phyloP scores from a whole-genome alignment of 2,329 filamentous ascomycete genomes.

The Rhinocladiella mackenziei region DNA sequence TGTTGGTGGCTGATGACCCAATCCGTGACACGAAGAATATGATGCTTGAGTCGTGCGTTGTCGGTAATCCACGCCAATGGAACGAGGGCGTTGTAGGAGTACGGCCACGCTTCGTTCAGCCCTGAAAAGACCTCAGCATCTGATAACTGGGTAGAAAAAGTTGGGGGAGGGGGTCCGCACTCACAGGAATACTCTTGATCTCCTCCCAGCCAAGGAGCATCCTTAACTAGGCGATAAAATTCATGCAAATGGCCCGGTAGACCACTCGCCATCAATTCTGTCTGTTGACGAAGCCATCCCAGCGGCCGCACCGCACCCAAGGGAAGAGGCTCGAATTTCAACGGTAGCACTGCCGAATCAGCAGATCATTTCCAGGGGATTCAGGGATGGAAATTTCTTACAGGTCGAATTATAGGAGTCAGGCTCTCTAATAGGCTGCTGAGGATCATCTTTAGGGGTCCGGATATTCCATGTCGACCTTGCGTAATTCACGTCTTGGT shows the following conservation, averaged over 20 bases:
- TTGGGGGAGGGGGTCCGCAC: neutral
- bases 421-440: constrained; percentile 5
- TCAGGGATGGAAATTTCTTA: constrained; percentile 1
- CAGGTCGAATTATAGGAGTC: constrained; percentile 18
- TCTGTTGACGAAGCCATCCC: constrained; percentile 52
- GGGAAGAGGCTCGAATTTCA: constrained; percentile 41
- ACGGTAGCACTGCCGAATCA: constrained; percentile 32
- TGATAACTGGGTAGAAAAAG: neutral
- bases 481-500: neutral
- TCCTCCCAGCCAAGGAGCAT: constrained; percentile 52
- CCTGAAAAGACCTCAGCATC: constrained; percentile 14
- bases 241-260: constrained; percentile 53
- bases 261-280: constrained; percentile 48
- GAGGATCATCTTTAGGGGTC: constrained; percentile 15
- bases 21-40: constrained; percentile 46
- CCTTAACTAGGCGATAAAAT: constrained; percentile 54
- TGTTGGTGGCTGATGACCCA: constrained; percentile 49
- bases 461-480: constrained; percentile 11
- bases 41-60: constrained; percentile 48
- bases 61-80: constrained; percentile 52
- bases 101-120: constrained; percentile 54
- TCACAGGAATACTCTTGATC: constrained; percentile 47
- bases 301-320: constrained; percentile 49
- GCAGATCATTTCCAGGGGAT: neutral
- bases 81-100: constrained; percentile 58